phyloP scores from a whole-genome alignment of 192 early-diverging fungal species.

The Dissophora globulifera region DNA sequence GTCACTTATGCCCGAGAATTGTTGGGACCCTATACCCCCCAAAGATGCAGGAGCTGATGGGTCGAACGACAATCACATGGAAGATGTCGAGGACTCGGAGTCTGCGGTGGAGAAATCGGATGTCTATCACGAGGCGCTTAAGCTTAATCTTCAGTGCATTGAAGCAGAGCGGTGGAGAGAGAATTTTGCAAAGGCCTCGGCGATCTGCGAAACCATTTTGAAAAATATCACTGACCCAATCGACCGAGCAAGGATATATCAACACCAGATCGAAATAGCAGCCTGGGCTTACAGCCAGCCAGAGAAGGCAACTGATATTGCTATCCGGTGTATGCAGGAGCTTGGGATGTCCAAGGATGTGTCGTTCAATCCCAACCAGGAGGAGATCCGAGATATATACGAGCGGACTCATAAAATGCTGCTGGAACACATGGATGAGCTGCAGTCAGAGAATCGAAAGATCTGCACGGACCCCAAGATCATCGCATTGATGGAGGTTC shows the following conservation, averaged over 20 bases:
- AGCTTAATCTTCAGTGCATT: conserved; percentile 34
- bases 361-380: conserved; percentile 21
- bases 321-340: conserved; percentile 44
- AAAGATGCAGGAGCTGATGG: neutral
- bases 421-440: conserved; percentile 14
- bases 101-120: neutral
- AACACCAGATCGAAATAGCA: conserved; percentile 43
- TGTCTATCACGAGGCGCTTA: conserved; percentile 34
- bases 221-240: conserved; percentile 28
- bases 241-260: conserved; percentile 24
- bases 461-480: conserved; percentile 20
- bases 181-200: conserved; percentile 28
- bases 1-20: conserved; percentile 23
- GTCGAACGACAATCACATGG: conserved; percentile 7
- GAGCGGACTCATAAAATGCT: conserved; percentile 27
- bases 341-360: conserved; percentile 31
- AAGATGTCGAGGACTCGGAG: neutral
- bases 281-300: conserved; percentile 40
- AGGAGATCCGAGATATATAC: conserved; percentile 29
- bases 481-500: conserved; percentile 36
- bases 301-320: conserved; percentile 17
- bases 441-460: conserved; percentile 16
- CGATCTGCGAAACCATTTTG: conserved; percentile 17
- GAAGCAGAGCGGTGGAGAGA: conserved; percentile 44
- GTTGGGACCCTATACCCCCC: conserved; percentile 12